phyloP scores from a whole-genome alignment of 805 yeast species.

The Candida nitratophila region DNA sequence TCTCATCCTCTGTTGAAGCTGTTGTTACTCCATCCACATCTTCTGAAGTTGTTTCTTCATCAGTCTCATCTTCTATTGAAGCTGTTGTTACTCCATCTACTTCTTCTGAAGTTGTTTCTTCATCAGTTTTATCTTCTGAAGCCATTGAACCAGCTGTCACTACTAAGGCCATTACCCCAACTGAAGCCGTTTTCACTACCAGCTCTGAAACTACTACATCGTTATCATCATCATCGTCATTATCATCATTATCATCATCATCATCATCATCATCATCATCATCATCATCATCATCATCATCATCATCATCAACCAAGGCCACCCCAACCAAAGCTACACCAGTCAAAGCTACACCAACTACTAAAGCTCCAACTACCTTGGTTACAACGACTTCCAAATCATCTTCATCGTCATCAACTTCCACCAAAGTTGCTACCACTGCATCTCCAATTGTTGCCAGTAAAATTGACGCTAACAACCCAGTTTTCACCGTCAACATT shows the following conservation, averaged over 20 bases:
- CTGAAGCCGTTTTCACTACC: conserved; percentile 3
- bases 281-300: conserved; percentile 10
- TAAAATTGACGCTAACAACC: neutral
- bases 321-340: conserved; percentile 3
- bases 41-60: conserved; percentile 14
- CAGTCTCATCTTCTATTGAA: conserved; percentile 10
- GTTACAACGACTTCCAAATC: no score
- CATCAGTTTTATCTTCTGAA: conserved; percentile 13
- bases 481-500: neutral
- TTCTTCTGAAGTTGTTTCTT: conserved; percentile 4
- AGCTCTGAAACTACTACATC: conserved; percentile 6
- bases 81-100: conserved; percentile 5
- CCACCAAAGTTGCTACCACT: conserved; percentile 4
- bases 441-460: neutral
- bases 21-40: conserved; percentile 16
- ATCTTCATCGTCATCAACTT: neutral
- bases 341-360: no score
- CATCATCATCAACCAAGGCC: conserved; percentile 9
- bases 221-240: no score
- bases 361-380: no score
- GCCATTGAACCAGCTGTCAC: conserved; percentile 11
- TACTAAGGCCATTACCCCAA: conserved; percentile 4
- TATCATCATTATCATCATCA: conserved; percentile 12
- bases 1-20: conserved; percentile 6
- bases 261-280: conserved; percentile 12